Evolutionary conservation across 2,329 filamentous ascomycete species (phyloP).

Genomic region (Neofusicoccum ribis): DNA sequence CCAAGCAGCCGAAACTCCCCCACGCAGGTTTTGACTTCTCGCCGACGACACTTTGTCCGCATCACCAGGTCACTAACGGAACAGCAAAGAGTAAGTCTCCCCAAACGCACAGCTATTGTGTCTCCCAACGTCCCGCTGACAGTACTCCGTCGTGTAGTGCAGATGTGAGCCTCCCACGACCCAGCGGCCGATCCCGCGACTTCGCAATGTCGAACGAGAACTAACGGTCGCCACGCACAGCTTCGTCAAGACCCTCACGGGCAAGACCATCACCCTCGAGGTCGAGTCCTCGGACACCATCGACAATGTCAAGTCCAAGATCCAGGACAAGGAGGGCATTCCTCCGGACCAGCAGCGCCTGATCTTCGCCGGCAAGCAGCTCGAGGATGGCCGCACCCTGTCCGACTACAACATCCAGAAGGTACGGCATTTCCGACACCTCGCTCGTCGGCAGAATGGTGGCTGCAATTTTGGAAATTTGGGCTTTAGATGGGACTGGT

Average conservation of each 20-base stretch:
- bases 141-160: conserved; percentile 61
- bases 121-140: conserved; percentile 15
- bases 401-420: conserved; percentile 99
- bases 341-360: conserved; percentile 97
- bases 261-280: conserved; percentile 99
- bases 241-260: conserved; percentile 99
- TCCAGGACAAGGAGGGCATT: conserved; percentile 99
- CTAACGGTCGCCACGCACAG: conserved; percentile 48
- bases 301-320: conserved; percentile 99
- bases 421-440: conserved; percentile 57
- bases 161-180: conserved; percentile 69
- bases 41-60: conserved; percentile 19
- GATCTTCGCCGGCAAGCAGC: conserved; percentile 99
- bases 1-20: conserved; percentile 17
- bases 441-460: no score
- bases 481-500: neutral
- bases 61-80: conserved; percentile 21
- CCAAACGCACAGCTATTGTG: neutral
- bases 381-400: conserved; percentile 95
- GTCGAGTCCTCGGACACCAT: conserved; percentile 99
- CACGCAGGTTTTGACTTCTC: conserved; percentile 19
- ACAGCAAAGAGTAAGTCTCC: conserved; percentile 14
- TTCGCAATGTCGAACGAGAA: conserved; percentile 20
- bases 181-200: conserved; percentile 22
- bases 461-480: no score